Evolutionary conservation across 2,329 filamentous ascomycete species (phyloP).

Genomic region (Colletotrichum tropicale): DNA sequence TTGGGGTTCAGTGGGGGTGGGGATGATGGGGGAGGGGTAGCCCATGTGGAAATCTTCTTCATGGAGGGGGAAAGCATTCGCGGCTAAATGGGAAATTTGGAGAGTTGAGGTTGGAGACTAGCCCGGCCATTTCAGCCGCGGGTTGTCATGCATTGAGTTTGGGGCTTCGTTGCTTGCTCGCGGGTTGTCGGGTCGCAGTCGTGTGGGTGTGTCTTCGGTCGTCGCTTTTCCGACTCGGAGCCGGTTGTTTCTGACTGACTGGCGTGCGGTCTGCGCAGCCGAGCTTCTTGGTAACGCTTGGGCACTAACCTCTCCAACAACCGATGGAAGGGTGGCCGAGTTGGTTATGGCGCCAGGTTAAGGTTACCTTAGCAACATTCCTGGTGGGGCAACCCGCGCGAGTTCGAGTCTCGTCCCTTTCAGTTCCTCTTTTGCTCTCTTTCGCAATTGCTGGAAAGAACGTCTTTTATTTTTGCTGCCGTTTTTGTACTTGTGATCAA

Average conservation of each 20-base stretch:
- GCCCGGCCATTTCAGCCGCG: background rate
- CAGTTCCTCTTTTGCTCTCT: background rate
- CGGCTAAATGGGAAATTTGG: conserved; percentile 14
- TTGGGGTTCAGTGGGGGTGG: conserved; percentile 9
- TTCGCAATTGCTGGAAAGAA: too few species aligned
- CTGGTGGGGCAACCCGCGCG: background rate
- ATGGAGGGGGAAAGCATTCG: background rate
- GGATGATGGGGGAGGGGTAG: background rate
- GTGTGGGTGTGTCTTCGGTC: background rate
- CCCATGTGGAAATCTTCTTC: background rate
- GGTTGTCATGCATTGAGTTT: background rate
- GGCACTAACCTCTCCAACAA: fast-evolving
- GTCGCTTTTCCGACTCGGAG: background rate
- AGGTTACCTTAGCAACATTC: background rate
- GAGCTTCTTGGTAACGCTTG: background rate
- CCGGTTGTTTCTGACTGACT: fast-evolving
- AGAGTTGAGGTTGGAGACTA: background rate
- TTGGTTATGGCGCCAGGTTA: background rate
- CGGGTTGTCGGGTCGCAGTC: background rate
- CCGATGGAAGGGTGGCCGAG: background rate
- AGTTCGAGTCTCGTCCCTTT: background rate
- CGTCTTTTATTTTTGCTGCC: too few species aligned
- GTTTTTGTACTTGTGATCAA: too few species aligned
- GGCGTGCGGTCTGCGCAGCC: background rate
- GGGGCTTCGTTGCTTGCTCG: background rate